Percentiles rank a stretch among this genome's conserved stretches.
These are phyloP conservation scores for Zopfochytrium polystomum DNA, from an alignment of 371 early-diverging fungal species.

Conservation along the genomic window DNA sequence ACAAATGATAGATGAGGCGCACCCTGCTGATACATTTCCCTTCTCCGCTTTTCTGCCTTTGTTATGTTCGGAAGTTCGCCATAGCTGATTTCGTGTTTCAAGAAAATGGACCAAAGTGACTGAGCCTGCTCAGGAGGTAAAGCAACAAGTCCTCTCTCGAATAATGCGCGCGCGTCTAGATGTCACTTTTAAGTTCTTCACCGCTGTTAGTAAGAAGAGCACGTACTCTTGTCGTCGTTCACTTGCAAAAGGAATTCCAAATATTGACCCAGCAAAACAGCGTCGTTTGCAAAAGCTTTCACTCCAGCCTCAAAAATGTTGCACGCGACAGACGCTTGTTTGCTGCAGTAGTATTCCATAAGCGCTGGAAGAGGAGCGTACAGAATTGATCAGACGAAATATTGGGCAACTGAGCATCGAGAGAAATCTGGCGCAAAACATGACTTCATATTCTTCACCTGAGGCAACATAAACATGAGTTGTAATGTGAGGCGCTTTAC, in stretches of 20 bases:
- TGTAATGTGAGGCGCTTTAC: constrained; percentile 70
- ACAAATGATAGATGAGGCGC: constrained; percentile 2
- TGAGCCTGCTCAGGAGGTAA: constrained; percentile 70
- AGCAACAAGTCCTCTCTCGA: constrained; percentile 75
- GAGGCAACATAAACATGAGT: constrained; percentile 84
- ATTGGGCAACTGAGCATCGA: background rate
- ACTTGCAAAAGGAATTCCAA: constrained; percentile 80
- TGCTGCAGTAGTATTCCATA: constrained; percentile 90
- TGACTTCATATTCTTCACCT: constrained; percentile 49
- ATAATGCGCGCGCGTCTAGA: constrained; percentile 80
- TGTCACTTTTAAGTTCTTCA: constrained; percentile 7
- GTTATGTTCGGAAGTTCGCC: constrained; percentile 75
- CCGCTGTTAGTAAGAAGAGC: constrained; percentile 1
- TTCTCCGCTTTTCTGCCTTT: constrained; percentile 71
- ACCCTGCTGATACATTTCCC: constrained; percentile 65
- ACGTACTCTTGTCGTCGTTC: constrained; percentile 83
- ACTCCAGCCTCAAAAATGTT: constrained; percentile 89
- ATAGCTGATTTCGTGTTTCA: constrained; percentile 82
- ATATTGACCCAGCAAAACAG: constrained; percentile 64
- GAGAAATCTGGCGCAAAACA: no score
- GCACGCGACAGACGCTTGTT: constrained; percentile 78
- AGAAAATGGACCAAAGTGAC: constrained; percentile 75
- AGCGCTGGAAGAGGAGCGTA: constrained; percentile 66
- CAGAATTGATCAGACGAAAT: background rate
- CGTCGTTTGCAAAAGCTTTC: constrained; percentile 68